Conservation (phyloP, 2,329 filamentous ascomycete species). For the Fusarium sp. region DNA sequence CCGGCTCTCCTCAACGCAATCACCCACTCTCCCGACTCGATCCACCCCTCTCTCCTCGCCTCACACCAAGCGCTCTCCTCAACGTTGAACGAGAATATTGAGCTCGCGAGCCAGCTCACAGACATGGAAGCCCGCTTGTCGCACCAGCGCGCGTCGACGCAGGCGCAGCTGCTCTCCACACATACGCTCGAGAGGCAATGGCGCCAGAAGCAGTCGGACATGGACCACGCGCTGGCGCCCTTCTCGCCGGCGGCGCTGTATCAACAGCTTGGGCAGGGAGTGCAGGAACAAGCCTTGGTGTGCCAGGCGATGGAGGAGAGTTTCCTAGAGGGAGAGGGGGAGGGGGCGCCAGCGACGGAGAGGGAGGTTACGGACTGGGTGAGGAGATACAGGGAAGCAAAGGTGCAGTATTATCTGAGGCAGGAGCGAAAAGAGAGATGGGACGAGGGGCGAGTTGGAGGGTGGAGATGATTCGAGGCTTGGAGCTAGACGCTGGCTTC, state of each 20-base stretch:
- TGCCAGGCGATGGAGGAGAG: conserved; percentile 92
- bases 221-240: conserved; percentile 86
- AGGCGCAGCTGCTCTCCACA: conserved; percentile 85
- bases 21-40: conserved; percentile 75
- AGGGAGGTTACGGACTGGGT: conserved; percentile 91
- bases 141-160: conserved; percentile 78
- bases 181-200: conserved; percentile 94
- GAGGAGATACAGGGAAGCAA: conserved; percentile 83
- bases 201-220: conserved; percentile 88
- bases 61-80: conserved; percentile 76
- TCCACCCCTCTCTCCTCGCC: conserved; percentile 79
- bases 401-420: conserved; percentile 83
- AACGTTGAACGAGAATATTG: conserved; percentile 80
- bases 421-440: conserved; percentile 92
- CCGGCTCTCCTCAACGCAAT: conserved; percentile 81
- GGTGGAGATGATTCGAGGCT: conserved; percentile 79
- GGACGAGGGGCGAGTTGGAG: conserved; percentile 96
- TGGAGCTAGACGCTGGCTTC: background rate
- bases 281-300: conserved; percentile 86
- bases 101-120: conserved; percentile 75
- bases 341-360: conserved; percentile 72
- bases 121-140: conserved; percentile 72
- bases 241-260: conserved; percentile 92
- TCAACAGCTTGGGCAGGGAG: conserved; percentile 81
- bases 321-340: conserved; percentile 78